Base-by-base conservation (phyloP, 2,329 filamentous ascomycete genomes). In the Pseudogymnoascus sp. region DNA sequence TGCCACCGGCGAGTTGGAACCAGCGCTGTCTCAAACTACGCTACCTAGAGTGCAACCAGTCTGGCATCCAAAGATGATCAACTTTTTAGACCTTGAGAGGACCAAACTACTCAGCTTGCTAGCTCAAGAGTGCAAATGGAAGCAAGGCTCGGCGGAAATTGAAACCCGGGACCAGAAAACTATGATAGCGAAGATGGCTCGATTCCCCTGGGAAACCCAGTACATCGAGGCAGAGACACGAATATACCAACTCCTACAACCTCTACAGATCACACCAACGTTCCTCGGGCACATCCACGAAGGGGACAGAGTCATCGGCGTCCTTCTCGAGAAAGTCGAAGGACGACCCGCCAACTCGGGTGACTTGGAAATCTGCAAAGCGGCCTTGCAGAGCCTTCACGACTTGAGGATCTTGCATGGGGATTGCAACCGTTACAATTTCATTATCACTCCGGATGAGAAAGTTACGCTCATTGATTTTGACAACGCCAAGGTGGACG, bases 381-480 rank as follows among this genome's bases (percentile, higher is more conserved):
- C 63, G 37, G 67, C 68, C 64, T 40, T 76, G 31, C 37, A 61
- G 60, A 67, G 65, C 63, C 61, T 75, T 18, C 72, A 75, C 63
- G 31, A 64, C 18, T 60, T 72, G 38, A 69, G 72, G 35, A 40
- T 75, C 49, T 25, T 74, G 31, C 73, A 77, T 67, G 72, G 74
- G 12, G 76, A 77, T 65, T 68, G 72, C 35, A 77, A 77, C 65
- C 69, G 71, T 61, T 70, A 76, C 62, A 78, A 75, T 66, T 77
- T 76, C 65, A 63, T 77, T 55, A 66, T 75, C 63, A 65, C 45
- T 8, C 21, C 18, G 52, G 65, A 69, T 58, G 69, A 66, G 43
- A 66, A 65, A 61, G 69, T 69, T 23, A 71, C 66, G 35, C 68
- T 74, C 4, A 23, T 75, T 38, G 73, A 75, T 66, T 75, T 75